Evolutionary conservation across 805 yeast genomes (phyloP).

Genomic region (Huiozyma sinensis): DNA sequence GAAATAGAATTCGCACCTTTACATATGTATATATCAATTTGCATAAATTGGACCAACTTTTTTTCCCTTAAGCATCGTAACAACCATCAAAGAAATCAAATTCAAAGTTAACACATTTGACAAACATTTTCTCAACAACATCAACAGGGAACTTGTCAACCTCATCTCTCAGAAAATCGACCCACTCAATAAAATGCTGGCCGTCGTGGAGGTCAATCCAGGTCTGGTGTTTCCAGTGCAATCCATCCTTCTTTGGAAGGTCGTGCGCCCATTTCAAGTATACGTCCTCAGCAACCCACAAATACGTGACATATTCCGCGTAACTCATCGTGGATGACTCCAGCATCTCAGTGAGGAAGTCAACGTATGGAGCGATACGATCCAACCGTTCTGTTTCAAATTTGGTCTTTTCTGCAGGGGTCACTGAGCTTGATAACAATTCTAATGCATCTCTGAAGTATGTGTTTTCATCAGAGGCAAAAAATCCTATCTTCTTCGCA

Average conservation of each 20-base stretch:
- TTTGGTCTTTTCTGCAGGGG: constrained; percentile 9
- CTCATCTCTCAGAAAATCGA: constrained; percentile 34
- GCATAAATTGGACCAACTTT: no score
- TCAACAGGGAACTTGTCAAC: constrained; percentile 30
- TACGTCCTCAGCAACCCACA: constrained; percentile 40
- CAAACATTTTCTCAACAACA: constrained; percentile 26
- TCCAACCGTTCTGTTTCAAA: constrained; percentile 2
- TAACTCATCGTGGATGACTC: constrained; percentile 25
- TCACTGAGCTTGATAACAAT: constrained; percentile 13
- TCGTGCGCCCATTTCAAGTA: constrained; percentile 44
- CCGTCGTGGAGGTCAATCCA: constrained; percentile 48
- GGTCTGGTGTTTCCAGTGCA: constrained; percentile 38
- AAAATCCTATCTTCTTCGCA: constrained; percentile 42
- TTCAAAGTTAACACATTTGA: constrained; percentile 32
- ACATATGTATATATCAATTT: no score
- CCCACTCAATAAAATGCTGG: constrained; percentile 37
- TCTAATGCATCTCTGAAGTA: constrained; percentile 33
- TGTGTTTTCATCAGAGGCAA: constrained; percentile 38
- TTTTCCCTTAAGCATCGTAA: constrained; percentile 21
- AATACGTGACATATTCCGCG: constrained; percentile 33
- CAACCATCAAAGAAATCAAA: constrained; percentile 39
- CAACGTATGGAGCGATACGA: constrained; percentile 31
- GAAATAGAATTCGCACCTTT: no score
- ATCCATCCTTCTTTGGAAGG: constrained; percentile 22
- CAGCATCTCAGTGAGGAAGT: constrained; percentile 26